Evolutionary conservation across 2,329 filamentous ascomycete species (phyloP).

Genomic region (Ceratocystis diversiconidia): DNA sequence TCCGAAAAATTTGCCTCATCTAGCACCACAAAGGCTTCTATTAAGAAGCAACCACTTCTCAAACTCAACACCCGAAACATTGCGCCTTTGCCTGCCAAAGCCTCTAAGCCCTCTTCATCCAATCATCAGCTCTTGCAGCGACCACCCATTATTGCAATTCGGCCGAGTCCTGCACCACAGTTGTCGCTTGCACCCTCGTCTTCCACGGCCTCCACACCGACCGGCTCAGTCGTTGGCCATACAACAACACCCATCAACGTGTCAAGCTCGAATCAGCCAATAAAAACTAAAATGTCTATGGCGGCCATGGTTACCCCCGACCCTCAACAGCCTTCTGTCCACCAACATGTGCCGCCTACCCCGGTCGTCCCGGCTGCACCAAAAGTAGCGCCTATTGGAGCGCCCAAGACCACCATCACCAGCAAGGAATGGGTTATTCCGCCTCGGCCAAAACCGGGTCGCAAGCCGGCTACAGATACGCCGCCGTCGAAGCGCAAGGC

Average conservation of each 20-base stretch:
- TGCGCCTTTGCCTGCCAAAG: conserved; percentile 11
- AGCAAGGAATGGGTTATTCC: conserved; percentile 78
- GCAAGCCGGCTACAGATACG: conserved; percentile 87
- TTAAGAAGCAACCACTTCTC: conserved; percentile 2
- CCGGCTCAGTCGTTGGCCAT: conserved; percentile 9
- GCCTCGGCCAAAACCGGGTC: conserved; percentile 72
- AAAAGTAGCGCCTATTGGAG: conserved; percentile 23
- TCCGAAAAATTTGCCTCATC: conserved; percentile 17
- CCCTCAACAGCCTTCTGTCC: conserved; percentile 20
- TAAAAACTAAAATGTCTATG: conserved; percentile 31
- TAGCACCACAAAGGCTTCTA: conserved; percentile 6
- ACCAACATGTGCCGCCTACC: conserved; percentile 9
- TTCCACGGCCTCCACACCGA: conserved; percentile 23
- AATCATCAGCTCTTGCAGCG: conserved; percentile 10
- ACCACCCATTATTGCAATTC: conserved; percentile 16
- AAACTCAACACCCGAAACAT: conserved; percentile 6
- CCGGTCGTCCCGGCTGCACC: neutral
- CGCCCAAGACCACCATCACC: conserved; percentile 47
- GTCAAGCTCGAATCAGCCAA: conserved; percentile 17
- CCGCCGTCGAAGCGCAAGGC: conserved; percentile 86
- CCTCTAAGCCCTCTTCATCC: neutral
- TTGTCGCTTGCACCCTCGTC: conserved; percentile 5
- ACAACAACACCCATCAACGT: conserved; percentile 27
- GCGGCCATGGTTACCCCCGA: conserved; percentile 33
- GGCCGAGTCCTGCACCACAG: conserved; percentile 12